Evolutionary conservation across 1,139 yeast species (phyloP).

Genomic region (Zygotorulaspora mrakii): DNA sequence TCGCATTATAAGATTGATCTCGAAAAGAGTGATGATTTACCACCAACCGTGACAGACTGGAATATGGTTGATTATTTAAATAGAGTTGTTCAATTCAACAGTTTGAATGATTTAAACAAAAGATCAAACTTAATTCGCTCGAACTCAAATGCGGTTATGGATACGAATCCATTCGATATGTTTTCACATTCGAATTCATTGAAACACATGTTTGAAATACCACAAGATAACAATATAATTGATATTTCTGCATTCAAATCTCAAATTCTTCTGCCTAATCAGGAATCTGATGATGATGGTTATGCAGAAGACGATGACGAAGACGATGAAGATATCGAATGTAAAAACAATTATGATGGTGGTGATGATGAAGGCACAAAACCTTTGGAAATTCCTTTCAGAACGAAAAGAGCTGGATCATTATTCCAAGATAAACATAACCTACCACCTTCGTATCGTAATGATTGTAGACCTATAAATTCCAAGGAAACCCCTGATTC

Average conservation of each 20-base stretch:
- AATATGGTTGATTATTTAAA: slow-evolving; percentile 11
- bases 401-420: slow-evolving; percentile 22
- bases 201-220: slow-evolving; percentile 10
- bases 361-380: slow-evolving; percentile 17
- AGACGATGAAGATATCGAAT: slow-evolving; percentile 32
- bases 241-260: slow-evolving; percentile 15
- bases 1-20: slow-evolving; percentile 17
- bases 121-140: slow-evolving; percentile 14
- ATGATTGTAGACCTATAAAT: neutral
- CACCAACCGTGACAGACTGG: slow-evolving; percentile 3
- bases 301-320: slow-evolving; percentile 36
- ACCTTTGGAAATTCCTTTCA: slow-evolving; percentile 40
- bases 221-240: slow-evolving; percentile 11
- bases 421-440: slow-evolving; percentile 14
- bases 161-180: slow-evolving; percentile 26
- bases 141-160: slow-evolving; percentile 26
- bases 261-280: slow-evolving; percentile 16
- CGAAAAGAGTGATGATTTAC: slow-evolving; percentile 1
- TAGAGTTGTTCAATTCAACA: slow-evolving; percentile 11
- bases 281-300: slow-evolving; percentile 34
- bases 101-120: slow-evolving; percentile 3
- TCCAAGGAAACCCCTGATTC: neutral
- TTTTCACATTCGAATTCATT: slow-evolving; percentile 17
- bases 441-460: slow-evolving; percentile 10
- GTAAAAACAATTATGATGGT: slow-evolving; percentile 23